A percentile compares a stretch with the other conserved stretches of the same genome.
phyloP scores from a whole-genome alignment of 176 grass and related monocot genomes.

The Oryza rufipogon region DNA sequence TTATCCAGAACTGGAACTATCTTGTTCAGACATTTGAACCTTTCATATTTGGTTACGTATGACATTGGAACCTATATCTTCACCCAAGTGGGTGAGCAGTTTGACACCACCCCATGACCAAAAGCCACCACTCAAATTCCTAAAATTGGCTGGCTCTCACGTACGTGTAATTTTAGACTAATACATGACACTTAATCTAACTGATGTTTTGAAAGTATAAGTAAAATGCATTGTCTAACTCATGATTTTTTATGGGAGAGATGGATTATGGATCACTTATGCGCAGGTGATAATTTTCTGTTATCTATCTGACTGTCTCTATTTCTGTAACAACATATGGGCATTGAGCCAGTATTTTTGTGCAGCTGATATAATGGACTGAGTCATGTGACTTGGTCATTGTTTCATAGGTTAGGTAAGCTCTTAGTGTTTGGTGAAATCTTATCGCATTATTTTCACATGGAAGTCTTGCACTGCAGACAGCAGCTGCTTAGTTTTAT shows the following conservation, averaged over 20 bases:
- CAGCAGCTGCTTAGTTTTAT: slow-evolving; percentile 77
- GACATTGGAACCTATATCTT: neutral
- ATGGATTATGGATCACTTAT: neutral
- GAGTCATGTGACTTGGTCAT: neutral
- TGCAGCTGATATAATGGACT: slow-evolving; percentile 10
- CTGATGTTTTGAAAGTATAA: neutral
- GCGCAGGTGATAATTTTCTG: neutral
- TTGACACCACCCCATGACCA: neutral
- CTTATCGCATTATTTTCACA: slow-evolving; percentile 37
- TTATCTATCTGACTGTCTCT: neutral
- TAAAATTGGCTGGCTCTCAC: neutral
- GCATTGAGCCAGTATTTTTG: neutral
- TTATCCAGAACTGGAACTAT: slow-evolving; percentile 7
- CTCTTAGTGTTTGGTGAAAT: slow-evolving; percentile 15
- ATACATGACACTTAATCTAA: neutral
- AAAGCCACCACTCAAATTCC: neutral
- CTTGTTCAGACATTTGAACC: slow-evolving; percentile 19
- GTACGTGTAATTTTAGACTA: neutral
- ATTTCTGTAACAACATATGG: neutral
- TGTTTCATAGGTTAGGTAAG: neutral
- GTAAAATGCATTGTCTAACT: neutral
- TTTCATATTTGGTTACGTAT: slow-evolving; percentile 15
- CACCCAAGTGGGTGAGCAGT: neutral
- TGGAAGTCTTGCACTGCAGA: slow-evolving; percentile 61
- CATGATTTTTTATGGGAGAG: neutral